Percentiles rank a stretch among this genome's conserved stretches.
phyloP scores from a whole-genome alignment of 768 basidiomycete genomes.

The Pleurotus tuoliensis region DNA sequence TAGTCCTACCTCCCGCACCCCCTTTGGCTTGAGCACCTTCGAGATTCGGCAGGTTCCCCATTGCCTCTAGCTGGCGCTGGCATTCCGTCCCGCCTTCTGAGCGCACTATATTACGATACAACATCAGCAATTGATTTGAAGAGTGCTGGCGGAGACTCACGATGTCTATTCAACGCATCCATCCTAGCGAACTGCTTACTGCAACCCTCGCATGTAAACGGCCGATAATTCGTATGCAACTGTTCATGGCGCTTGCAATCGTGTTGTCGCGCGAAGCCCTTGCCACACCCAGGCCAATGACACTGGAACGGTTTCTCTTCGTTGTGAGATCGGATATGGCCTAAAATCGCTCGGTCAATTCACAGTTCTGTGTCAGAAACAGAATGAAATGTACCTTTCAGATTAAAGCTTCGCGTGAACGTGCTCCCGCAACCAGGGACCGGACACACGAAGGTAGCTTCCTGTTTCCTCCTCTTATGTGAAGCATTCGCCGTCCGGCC shows the following conservation, averaged over 20 bases:
- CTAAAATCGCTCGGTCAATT: conserved; percentile 28
- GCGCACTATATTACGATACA: conserved; percentile 43
- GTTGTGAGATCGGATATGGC: conserved; percentile 93
- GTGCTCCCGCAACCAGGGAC: conserved; percentile 83
- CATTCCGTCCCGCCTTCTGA: conserved; percentile 85
- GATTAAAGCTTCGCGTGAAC: conserved; percentile 89
- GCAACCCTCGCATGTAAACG: conserved; percentile 92
- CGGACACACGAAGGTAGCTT: conserved; percentile 82
- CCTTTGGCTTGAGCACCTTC: conserved; percentile 12
- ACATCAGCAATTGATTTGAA: background rate
- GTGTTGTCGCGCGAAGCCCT: conserved; percentile 92
- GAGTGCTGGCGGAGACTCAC: conserved; percentile 46
- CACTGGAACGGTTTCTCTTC: conserved; percentile 95
- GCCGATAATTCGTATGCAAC: conserved; percentile 87
- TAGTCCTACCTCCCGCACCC: conserved; percentile 4
- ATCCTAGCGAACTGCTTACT: conserved; percentile 90
- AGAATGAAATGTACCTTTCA: conserved; percentile 57
- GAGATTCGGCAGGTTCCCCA: conserved; percentile 9
- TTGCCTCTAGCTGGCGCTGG: conserved; percentile 34
- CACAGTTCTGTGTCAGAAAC: background rate
- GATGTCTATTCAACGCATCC: conserved; percentile 91
- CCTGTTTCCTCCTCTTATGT: conserved; percentile 80
- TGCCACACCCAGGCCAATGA: conserved; percentile 91
- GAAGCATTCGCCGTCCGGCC: conserved; percentile 86
- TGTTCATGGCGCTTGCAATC: conserved; percentile 97